Evolutionary conservation across 2,329 filamentous ascomycete genomes (phyloP).

Genomic region (Cladorrhinum sp.): DNA sequence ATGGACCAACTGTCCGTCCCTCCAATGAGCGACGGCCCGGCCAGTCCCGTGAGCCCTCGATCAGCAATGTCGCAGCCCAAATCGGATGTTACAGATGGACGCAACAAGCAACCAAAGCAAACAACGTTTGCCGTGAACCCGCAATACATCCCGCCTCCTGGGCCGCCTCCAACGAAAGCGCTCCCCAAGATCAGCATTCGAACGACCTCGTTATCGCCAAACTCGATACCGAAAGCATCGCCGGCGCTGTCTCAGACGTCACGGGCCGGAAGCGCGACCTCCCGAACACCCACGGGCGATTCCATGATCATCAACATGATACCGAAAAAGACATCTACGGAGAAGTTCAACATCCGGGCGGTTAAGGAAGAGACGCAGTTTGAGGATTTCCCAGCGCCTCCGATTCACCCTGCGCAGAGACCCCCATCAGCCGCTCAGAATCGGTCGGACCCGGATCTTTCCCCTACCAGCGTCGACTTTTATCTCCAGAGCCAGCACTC

Average conservation of each 20-base stretch:
- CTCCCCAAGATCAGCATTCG: constrained; percentile 25
- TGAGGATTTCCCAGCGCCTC: constrained; percentile 24
- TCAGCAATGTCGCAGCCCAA: constrained; percentile 22
- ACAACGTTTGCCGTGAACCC: constrained; percentile 38
- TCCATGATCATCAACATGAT: constrained; percentile 39
- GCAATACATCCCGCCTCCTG: constrained; percentile 38
- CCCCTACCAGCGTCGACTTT: constrained; percentile 51
- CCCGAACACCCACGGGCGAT: constrained; percentile 31
- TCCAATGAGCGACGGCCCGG: constrained; percentile 23
- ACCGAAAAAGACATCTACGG: constrained; percentile 27
- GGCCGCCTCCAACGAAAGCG: constrained; percentile 10
- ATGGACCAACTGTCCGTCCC: constrained; percentile 35
- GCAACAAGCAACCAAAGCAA: constrained; percentile 36
- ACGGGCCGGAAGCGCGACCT: constrained; percentile 27
- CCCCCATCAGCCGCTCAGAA: constrained; percentile 20
- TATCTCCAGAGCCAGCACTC: constrained; percentile 38
- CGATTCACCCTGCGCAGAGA: constrained; percentile 19
- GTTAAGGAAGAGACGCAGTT: constrained; percentile 13
- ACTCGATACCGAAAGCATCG: constrained; percentile 19
- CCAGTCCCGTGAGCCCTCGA: constrained; percentile 25
- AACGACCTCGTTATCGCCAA: constrained; percentile 31
- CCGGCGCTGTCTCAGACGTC: constrained; percentile 35
- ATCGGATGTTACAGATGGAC: constrained; percentile 6
- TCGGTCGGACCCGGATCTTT: constrained; percentile 46
- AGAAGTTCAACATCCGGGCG: constrained; percentile 3